phyloP scores from a whole-genome alignment of 2,329 filamentous ascomycete genomes.

The Blastomyces gilchristii region DNA sequence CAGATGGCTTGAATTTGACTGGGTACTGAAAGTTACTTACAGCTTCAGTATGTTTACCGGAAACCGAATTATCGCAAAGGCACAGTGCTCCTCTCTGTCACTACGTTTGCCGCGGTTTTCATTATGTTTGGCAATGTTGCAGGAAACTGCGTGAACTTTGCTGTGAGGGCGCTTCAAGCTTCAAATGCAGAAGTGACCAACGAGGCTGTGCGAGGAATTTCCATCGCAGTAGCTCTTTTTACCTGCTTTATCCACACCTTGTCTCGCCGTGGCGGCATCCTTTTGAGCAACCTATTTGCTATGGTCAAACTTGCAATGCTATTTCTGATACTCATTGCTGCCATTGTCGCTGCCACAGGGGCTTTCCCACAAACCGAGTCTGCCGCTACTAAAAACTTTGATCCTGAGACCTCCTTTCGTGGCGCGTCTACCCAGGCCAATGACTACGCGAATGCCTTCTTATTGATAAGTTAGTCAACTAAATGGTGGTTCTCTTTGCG shows the following conservation, averaged over 20 bases:
- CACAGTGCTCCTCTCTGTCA: slow-evolving; percentile 11
- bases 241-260: slow-evolving; percentile 41
- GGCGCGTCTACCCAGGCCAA: not conserved
- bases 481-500: slow-evolving; percentile 1
- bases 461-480: slow-evolving; percentile 10
- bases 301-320: slow-evolving; percentile 42
- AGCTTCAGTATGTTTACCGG: slow-evolving; percentile 19
- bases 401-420: slow-evolving; percentile 7
- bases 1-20: not conserved
- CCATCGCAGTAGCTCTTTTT: slow-evolving; percentile 35
- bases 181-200: slow-evolving; percentile 26
- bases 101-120: slow-evolving; percentile 20
- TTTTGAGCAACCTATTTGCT: slow-evolving; percentile 44
- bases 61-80: slow-evolving; percentile 8
- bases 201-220: slow-evolving; percentile 38
- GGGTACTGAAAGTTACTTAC: not conserved
- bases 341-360: slow-evolving; percentile 19
- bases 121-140: slow-evolving; percentile 19
- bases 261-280: slow-evolving; percentile 43
- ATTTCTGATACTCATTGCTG: slow-evolving; percentile 35
- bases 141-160: slow-evolving; percentile 39
- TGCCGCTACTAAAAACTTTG: slow-evolving; percentile 21
- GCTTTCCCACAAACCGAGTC: slow-evolving; percentile 17
- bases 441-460: slow-evolving; percentile 16
- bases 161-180: slow-evolving; percentile 28